Conservation (phyloP, 495 filamentous ascomycete species). For the Cercophora scortea region DNA sequence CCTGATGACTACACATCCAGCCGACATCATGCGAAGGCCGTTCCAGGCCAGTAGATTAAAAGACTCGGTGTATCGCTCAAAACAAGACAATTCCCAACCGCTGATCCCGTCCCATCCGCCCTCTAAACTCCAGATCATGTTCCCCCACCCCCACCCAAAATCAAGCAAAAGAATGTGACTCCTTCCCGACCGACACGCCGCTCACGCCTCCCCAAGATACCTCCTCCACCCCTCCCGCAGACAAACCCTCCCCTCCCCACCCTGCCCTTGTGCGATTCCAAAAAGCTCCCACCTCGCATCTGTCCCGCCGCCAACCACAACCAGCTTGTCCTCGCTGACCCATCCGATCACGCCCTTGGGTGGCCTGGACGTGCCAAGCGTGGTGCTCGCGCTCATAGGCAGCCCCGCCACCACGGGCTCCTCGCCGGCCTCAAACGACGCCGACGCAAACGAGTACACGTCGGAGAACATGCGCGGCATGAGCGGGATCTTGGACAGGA, state of each 20-base stretch:
- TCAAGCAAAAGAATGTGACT: no score
- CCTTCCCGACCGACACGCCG: no score
- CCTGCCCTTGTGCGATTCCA: constrained; percentile 28
- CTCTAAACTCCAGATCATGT: no score
- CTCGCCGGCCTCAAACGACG: constrained; percentile 72
- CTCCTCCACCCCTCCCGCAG: constrained; percentile 73
- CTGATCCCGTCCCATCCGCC: no score
- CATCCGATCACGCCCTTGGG: constrained; percentile 73
- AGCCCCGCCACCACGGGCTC: constrained; percentile 42
- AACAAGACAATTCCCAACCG: no score
- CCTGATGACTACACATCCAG: no score
- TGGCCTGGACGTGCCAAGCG: constrained; percentile 45
- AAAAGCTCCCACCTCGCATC: constrained; percentile 85
- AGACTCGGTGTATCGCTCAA: no score
- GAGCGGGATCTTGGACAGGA: constrained; percentile 68
- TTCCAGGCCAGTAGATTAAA: no score
- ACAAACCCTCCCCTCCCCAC: constrained; percentile 46
- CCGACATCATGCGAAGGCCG: no score
- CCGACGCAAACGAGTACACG: constrained; percentile 67
- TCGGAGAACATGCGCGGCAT: constrained; percentile 78
- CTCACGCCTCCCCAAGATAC: constrained; percentile 48
- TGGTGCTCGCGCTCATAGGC: constrained; percentile 28
- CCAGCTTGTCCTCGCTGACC: constrained; percentile 57
- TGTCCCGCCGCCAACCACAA: constrained; percentile 73
- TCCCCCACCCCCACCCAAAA: no score